A percentile compares a stretch with the other conserved stretches of the same genome.
These are phyloP conservation scores for Dothiorella sarmentorum DNA, from an alignment of 2,329 filamentous ascomycete species.

Conservation along the genomic window DNA sequence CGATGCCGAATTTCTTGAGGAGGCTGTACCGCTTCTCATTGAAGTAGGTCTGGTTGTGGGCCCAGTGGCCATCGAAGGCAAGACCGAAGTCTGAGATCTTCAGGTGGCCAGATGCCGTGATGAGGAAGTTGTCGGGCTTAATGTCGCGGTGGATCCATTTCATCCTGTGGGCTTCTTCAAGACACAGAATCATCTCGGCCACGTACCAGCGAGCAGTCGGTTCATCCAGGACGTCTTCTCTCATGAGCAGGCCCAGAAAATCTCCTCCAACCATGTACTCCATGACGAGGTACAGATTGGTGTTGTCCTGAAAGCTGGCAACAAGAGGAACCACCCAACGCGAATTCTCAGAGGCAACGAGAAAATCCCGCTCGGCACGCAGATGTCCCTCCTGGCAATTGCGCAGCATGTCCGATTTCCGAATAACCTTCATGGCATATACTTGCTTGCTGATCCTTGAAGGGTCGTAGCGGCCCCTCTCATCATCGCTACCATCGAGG, in stretches of 20 bases:
- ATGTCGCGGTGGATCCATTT: conserved; percentile 92
- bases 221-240: conserved; percentile 80
- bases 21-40: conserved; percentile 77
- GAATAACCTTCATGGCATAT: conserved; percentile 96
- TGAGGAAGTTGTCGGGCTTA: conserved; percentile 96
- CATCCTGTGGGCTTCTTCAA: conserved; percentile 86
- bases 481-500: conserved; percentile 18
- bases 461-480: conserved; percentile 5
- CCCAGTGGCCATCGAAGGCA: conserved; percentile 93
- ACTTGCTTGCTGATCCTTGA: conserved; percentile 53
- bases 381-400: conserved; percentile 91
- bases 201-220: conserved; percentile 78
- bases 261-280: conserved; percentile 98
- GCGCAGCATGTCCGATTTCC: conserved; percentile 87
- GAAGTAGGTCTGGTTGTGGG: conserved; percentile 84
- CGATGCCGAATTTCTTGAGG: conserved; percentile 70
- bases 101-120: conserved; percentile 80
- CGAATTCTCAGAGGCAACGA: conserved; percentile 84
- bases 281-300: conserved; percentile 90
- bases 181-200: conserved; percentile 92
- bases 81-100: conserved; percentile 97
- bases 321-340: conserved; percentile 86
- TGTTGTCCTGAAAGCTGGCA: conserved; percentile 81
- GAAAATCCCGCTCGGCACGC: conserved; percentile 84
- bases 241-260: conserved; percentile 81